A percentile compares a stretch with the other conserved stretches of the same genome.
These are phyloP conservation scores for Abrus precatorius DNA, from an alignment of 306 rosid genomes.

Conservation along the genomic window DNA sequence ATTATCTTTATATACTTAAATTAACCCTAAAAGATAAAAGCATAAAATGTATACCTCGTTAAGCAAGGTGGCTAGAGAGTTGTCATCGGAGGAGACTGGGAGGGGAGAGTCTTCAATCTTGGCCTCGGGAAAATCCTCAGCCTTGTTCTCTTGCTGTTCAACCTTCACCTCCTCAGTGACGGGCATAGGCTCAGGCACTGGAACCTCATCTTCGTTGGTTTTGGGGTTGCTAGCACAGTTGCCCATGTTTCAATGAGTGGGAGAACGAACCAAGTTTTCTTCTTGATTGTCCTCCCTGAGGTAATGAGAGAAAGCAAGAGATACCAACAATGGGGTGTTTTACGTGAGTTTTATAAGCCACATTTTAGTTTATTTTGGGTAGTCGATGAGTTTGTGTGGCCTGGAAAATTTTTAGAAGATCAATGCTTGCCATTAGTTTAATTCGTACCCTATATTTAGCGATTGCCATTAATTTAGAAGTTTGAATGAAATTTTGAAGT, in stretches of 20 bases:
- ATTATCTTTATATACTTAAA: too few species aligned
- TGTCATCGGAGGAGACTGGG: neutral
- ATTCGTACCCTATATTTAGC: conserved; percentile 29
- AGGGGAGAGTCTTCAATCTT: too few species aligned
- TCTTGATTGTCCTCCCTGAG: conserved; percentile 41
- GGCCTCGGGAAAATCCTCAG: too few species aligned
- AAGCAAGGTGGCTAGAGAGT: conserved; percentile 50
- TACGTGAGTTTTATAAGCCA: conserved; percentile 22
- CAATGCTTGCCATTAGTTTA: neutral
- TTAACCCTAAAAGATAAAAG: too few species aligned
- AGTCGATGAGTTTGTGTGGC: conserved; percentile 17
- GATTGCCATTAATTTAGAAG: conserved; percentile 4
- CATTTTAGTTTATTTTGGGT: neutral
- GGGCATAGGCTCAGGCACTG: conserved; percentile 30
- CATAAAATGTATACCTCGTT: conserved; percentile 31
- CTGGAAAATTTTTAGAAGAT: conserved; percentile 45
- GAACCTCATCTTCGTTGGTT: conserved; percentile 45
- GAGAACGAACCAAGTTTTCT: conserved; percentile 38
- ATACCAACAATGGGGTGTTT: neutral
- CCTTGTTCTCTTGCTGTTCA: conserved; percentile 10
- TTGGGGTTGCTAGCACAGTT: conserved; percentile 51
- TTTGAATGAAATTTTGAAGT: neutral
- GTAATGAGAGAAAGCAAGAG: neutral
- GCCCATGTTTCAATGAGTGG: conserved; percentile 46
- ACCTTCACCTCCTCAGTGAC: conserved; percentile 22